Base-by-base conservation (phyloP, 371 early-diverging fungal species). In the Saksenaea oblongispora region DNA sequence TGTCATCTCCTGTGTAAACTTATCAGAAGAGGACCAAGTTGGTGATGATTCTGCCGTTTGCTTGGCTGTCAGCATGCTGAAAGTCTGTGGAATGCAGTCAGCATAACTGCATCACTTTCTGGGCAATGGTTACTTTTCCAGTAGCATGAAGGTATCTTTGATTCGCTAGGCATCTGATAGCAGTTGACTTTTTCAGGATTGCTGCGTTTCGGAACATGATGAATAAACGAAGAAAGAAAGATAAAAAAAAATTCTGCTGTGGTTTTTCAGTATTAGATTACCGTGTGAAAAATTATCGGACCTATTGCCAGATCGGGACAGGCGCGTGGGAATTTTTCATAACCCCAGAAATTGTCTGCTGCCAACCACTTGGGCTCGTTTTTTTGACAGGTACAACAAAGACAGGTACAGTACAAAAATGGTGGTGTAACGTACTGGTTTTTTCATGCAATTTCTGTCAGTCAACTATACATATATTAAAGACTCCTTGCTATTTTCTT, bases 1-100 rank as follows among this genome's bases (percentile, higher is more conserved):
- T 41, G 18, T 41, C 14, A 41, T 41, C 14, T 14, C 42, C 14
- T 41, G 54, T 2, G 65, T 74, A 27, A 72, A 77, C 42, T 41
- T 41, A 5, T 14, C n/a, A 17, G 18, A 17, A 41, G 42, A 5
- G 1, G 42, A 15, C 42, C 42, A n/a, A 14, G 13, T 17, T 41
- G 17, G 5, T 41, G 42, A 41, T 17, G 42, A 10, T 4, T 41
- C 42, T 3, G 42, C 7, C 18, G 42, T 17, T 41, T 5, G 42
- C 14, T 41, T 41, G 18, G 42, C n/a, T 14, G 14, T n/a, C 42
- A 41, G 14, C 14, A 17, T 14, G 14, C 14, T 41, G 5, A n/a
- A 17, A 1, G 4, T 41, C 42, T 41, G 18, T 31, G 31, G 31
- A 31, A 31, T 31, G 31, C 31, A 31, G 31, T 31, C 31, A 31